phyloP scores from a whole-genome alignment of 2,329 filamentous ascomycete genomes.

The Stagonosporopsis chrysanthemi region DNA sequence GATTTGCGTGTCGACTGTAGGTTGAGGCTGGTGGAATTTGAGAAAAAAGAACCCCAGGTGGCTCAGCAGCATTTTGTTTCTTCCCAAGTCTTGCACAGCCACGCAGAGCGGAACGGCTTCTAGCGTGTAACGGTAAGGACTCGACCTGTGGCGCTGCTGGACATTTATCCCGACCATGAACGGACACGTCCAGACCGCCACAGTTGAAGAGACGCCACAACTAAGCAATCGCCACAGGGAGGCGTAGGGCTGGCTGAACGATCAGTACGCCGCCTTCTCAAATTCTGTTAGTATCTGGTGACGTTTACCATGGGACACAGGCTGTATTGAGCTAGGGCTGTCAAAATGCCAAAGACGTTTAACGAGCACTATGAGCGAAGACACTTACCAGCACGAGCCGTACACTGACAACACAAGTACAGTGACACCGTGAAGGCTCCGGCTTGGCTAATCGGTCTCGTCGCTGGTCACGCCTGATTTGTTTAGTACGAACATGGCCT shows the following conservation, averaged over 20 bases:
- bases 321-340: slow-evolving; percentile 5
- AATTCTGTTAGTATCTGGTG: not conserved
- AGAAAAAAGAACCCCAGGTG: slow-evolving; percentile 2
- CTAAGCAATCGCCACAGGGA: slow-evolving; percentile 5
- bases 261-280: not conserved
- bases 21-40: slow-evolving; percentile 12
- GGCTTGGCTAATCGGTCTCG: not conserved
- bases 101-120: slow-evolving; percentile 18
- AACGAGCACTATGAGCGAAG: not conserved
- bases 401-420: not conserved
- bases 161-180: slow-evolving; percentile 1
- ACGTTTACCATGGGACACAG: not conserved
- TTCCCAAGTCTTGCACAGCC: slow-evolving; percentile 16
- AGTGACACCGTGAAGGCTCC: not conserved
- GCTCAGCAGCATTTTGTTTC: slow-evolving; percentile 19
- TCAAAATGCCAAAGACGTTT: not conserved
- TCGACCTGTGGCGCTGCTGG: slow-evolving; percentile 17
- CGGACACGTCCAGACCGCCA: slow-evolving; percentile 10
- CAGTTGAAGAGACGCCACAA: slow-evolving; percentile 7
- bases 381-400: not conserved
- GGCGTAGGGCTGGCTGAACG: slow-evolving; percentile 3
- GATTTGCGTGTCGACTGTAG: not conserved
- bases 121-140: slow-evolving; percentile 19
- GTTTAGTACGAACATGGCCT: no score
- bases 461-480: not conserved